Base-by-base conservation (phyloP, 441 rosid species). In the Gossypium aridum region DNA sequence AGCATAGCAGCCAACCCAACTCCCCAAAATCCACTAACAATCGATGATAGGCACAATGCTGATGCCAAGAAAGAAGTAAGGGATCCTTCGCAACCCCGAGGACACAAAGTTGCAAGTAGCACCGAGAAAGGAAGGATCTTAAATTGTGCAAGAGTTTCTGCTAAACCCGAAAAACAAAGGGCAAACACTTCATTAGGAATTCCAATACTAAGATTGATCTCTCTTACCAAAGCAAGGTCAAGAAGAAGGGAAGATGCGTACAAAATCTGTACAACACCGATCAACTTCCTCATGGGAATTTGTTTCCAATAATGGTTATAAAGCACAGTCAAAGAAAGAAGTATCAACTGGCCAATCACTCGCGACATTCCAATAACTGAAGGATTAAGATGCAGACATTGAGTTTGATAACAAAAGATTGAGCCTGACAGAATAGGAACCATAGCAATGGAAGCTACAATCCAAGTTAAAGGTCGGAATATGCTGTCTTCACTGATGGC, bases 21-120 rank as follows among this genome's bases (percentile, higher is more conserved):
- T 22, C 96, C 96, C 31, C 80, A 71, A 77, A 91, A 84, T 2
- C 92, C 98, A 54, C 94, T 78, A 17, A 87, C 57, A 43, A 91
- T 84, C 9, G 92, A 88, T 12, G 98, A 91, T 7, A 92, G 75
- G 82, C 93, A 87, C 76, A 91, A 62, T 19, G 85, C 63, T 1
- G 98, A 89, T 31, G 96, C 94, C 60, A 90, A 67, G 79, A 92
- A 92, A 28, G 98, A 91, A 31, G 87, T 87, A 31, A 92, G 82
- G 13, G 98, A 89, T 77, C 96, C 98, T 86, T 89, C 96, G 67
- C 89, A 92, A 2, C 98, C 96, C 76, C 64, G 81, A 0, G 96
- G 98, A 73, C 98, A 92, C 77, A 88, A 78, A 74, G 81, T 87
- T 1, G 84, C 94, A 60, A 91, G 74, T 26, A 86, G 75, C 39